Percentiles rank a stretch among this genome's conserved stretches.
Evolutionary conservation across 2,329 filamentous ascomycete genomes (phyloP).

Genomic region (Rhinocladiella similis): DNA sequence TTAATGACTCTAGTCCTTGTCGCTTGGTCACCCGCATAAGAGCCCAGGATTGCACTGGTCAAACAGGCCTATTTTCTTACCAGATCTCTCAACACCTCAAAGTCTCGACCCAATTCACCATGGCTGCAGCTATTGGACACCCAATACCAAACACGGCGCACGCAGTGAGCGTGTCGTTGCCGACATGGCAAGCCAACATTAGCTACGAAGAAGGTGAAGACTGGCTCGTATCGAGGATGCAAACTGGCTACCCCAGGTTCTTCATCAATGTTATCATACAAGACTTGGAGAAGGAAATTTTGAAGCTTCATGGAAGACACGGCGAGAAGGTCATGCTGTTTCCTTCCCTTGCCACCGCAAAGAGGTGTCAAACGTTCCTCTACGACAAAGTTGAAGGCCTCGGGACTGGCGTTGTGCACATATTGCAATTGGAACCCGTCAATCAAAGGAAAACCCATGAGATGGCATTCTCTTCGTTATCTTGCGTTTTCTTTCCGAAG

Average conservation of each 20-base stretch:
- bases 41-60: not conserved
- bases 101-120: slow-evolving; percentile 1
- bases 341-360: slow-evolving; percentile 69
- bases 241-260: slow-evolving; percentile 90
- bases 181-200: slow-evolving; percentile 87
- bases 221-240: slow-evolving; percentile 83
- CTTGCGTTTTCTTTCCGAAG: slow-evolving; percentile 69
- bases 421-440: slow-evolving; percentile 64
- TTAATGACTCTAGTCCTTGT: not conserved
- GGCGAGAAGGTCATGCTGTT: slow-evolving; percentile 73
- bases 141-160: slow-evolving; percentile 78
- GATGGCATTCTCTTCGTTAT: slow-evolving; percentile 62
- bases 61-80: not conserved
- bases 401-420: slow-evolving; percentile 50
- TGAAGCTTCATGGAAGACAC: slow-evolving; percentile 60
- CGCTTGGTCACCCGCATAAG: not conserved
- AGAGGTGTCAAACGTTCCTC: slow-evolving; percentile 74
- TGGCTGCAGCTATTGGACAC: slow-evolving; percentile 55
- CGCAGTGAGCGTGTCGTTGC: slow-evolving; percentile 92
- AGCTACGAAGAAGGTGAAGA: slow-evolving; percentile 90
- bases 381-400: slow-evolving; percentile 57
- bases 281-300: slow-evolving; percentile 68
- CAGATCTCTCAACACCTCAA: not conserved
- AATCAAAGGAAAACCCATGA: slow-evolving; percentile 45
- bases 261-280: slow-evolving; percentile 85